Conservation (phyloP, 192 early-diverging fungal genomes). For the Coemansia sp. region DNA sequence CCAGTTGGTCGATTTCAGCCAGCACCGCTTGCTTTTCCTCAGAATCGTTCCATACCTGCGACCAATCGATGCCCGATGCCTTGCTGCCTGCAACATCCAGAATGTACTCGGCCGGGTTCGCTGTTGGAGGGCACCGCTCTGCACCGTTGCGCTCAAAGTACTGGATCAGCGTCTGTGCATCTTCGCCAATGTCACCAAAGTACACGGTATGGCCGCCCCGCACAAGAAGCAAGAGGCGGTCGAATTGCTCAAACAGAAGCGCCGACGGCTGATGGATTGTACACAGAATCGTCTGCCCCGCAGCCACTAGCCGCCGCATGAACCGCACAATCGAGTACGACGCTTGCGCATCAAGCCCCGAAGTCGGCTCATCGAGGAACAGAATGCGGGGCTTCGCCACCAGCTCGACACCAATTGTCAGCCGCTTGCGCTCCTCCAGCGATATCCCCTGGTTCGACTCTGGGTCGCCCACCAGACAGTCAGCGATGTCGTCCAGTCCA, state of each 20-base stretch:
- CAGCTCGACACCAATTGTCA: constrained; percentile 81
- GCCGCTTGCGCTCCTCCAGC: constrained; percentile 79
- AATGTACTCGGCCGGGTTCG: constrained; percentile 86
- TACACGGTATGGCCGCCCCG: constrained; percentile 78
- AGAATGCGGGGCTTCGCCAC: constrained; percentile 74
- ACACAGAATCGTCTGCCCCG: constrained; percentile 66
- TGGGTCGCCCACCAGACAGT: constrained; percentile 68
- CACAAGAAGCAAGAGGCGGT: constrained; percentile 72
- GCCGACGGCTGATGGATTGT: constrained; percentile 84
- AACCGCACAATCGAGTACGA: constrained; percentile 71
- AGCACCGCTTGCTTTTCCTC: constrained; percentile 45
- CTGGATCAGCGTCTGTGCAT: constrained; percentile 61
- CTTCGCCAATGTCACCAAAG: constrained; percentile 76
- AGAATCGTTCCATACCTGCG: constrained; percentile 68
- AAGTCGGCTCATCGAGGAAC: constrained; percentile 88
- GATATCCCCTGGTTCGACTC: constrained; percentile 73
- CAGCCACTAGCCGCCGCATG: constrained; percentile 62
- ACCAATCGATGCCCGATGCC: constrained; percentile 61
- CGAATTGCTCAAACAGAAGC: constrained; percentile 77
- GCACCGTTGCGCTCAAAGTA: constrained; percentile 84
- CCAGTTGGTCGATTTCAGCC: constrained; percentile 58
- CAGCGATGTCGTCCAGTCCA: constrained; percentile 67
- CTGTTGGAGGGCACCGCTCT: constrained; percentile 60
- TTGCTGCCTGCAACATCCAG: constrained; percentile 69
- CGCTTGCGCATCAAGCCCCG: constrained; percentile 73